Base-by-base conservation (phyloP, 306 rosid genomes). In the Vigna nakashimae region DNA sequence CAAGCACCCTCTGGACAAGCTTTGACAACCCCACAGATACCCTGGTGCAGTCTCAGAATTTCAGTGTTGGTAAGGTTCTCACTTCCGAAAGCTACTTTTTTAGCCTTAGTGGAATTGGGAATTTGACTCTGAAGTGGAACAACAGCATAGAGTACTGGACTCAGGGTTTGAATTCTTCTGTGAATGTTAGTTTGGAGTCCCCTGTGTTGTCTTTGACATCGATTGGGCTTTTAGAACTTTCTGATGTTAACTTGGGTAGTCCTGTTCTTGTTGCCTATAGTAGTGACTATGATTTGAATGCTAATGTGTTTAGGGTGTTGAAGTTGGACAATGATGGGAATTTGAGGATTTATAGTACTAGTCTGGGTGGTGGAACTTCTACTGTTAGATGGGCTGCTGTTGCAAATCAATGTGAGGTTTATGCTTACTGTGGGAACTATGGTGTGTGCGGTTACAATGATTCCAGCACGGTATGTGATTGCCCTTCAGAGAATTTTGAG, bases 361-460 rank as follows among this genome's bases (percentile, higher is more conserved):
- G 30, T 71, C 68, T 40, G 59, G 89, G 84, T 69, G 84, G 90
- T 69, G 87, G 88, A 34, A 72, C 5, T 30, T 4, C 38, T 52
- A 67, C 38, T 53, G 71, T 52, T 55, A 78, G 83, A 78, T 92
- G 96, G 97, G 79, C 89, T 49, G 93, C 97, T 70, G 88, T 90
- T 53, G 9, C 67, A 16, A 88, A 90, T 72, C 93, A 90, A 53
- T 92, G 97, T 79, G 36, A 80, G 67, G 91, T 92, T 59, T 92
- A 71, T 59, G 94, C 90, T 3, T 90, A 87, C 65, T 92, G 97
- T 75, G 97, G 97, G 40, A 68, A 79, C 76, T 74, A 87, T 64
- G 92, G 96, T 3, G 80, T 92, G 13, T 92, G 97, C 57, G 84
- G 90, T 72, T 92, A 90, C 57, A 90, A 80, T 12, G 89, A 88